Evolutionary conservation across 2,329 filamentous ascomycete species (phyloP).

Genomic region (Epichloe elymi): DNA sequence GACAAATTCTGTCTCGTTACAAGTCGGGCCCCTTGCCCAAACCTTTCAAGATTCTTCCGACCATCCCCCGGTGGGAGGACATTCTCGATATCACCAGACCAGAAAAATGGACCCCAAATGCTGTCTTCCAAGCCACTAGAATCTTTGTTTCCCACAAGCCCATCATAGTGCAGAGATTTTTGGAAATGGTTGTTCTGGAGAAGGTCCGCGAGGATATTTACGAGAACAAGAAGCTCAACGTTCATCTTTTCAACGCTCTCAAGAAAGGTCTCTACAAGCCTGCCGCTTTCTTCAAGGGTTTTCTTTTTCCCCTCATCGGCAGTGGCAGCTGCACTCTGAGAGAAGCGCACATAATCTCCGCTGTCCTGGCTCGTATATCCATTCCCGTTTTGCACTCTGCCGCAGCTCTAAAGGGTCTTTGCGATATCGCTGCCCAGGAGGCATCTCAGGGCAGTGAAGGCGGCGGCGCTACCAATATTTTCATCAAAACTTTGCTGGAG

Average conservation of each 20-base stretch:
- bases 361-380: conserved; percentile 70
- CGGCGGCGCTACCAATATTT: conserved; percentile 85
- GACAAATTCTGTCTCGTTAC: conserved; percentile 78
- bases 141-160: conserved; percentile 85
- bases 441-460: conserved; percentile 72
- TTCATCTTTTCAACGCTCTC: conserved; percentile 83
- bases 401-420: conserved; percentile 79
- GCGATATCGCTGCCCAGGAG: conserved; percentile 87
- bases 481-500: conserved; percentile 84
- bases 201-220: conserved; percentile 88
- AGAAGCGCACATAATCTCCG: conserved; percentile 84
- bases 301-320: conserved; percentile 79
- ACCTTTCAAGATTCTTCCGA: conserved; percentile 92
- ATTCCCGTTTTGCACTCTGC: conserved; percentile 88
- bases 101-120: conserved; percentile 58
- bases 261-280: conserved; percentile 93
- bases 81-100: conserved; percentile 76
- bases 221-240: conserved; percentile 88
- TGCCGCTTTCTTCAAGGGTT: conserved; percentile 90
- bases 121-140: conserved; percentile 76
- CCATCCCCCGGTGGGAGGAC: conserved; percentile 80
- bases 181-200: conserved; percentile 77
- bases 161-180: conserved; percentile 66
- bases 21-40: conserved; percentile 95
- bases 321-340: conserved; percentile 81